Percentiles rank a stretch among this genome's conserved stretches.
Evolutionary conservation across 2,329 filamentous ascomycete species (phyloP).

Genomic region (Hirsutella thompsonii): DNA sequence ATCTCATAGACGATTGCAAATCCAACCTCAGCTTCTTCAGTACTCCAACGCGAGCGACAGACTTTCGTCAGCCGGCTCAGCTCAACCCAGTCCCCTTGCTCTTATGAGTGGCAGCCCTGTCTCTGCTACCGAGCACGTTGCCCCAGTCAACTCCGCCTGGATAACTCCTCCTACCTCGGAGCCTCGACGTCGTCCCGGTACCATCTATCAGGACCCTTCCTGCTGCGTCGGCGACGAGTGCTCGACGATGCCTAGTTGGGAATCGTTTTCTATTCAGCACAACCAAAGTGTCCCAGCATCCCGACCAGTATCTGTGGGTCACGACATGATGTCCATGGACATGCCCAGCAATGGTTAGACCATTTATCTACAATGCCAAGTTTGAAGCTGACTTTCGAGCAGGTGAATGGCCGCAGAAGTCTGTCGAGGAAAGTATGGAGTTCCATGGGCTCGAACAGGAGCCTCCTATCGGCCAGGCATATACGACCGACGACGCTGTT

Average conservation of each 20-base stretch:
- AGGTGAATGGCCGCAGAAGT: constrained; percentile 35
- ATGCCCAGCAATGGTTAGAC: constrained; percentile 17
- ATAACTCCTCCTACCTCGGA: constrained; percentile 37
- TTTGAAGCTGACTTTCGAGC: background rate
- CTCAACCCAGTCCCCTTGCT: constrained; percentile 12
- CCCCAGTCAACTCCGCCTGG: constrained; percentile 35
- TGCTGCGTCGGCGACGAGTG: constrained; percentile 44
- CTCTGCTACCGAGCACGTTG: constrained; percentile 33
- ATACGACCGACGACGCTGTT: constrained; percentile 49
- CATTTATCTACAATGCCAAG: background rate
- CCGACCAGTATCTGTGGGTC: constrained; percentile 43
- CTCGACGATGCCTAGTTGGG: constrained; percentile 41
- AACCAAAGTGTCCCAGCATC: constrained; percentile 38
- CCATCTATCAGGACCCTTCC: constrained; percentile 48
- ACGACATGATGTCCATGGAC: constrained; percentile 22
- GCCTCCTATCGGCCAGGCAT: constrained; percentile 48
- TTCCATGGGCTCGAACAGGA: constrained; percentile 42
- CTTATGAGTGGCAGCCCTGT: constrained; percentile 38
- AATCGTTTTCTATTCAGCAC: constrained; percentile 38
- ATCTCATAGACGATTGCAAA: background rate
- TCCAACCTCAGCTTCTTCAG: background rate
- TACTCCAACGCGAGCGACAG: background rate
- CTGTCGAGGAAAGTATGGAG: constrained; percentile 43
- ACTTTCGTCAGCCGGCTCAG: background rate
- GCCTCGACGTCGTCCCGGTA: constrained; percentile 39